Evolutionary conservation across 1,284 basidiomycete species (phyloP), one percentile per base, ranked within the genome.

Genomic region (Malassezia globosa): DNA sequence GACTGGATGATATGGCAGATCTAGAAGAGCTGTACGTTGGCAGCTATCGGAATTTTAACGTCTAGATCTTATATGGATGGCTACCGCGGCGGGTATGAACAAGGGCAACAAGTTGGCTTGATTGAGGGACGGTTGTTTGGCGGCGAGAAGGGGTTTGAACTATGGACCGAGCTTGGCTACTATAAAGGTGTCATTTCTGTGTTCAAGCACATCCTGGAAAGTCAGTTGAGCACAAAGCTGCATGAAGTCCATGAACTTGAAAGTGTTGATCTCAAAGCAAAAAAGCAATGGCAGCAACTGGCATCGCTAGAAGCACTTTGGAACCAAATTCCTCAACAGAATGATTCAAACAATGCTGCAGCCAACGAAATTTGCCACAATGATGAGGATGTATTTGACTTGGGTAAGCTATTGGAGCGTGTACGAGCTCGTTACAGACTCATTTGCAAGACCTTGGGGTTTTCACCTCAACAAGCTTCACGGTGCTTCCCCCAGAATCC

Each of bases 131-230:
- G 88, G n/a, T 82, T 83, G 3, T 76, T 95, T 4, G 92, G 90
- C 1, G 79, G 82, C 54, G 83, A 87, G 64, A 90, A 95, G 68
- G 87, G 86, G 0, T 95, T 83, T 72, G 87, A 92, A 73, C 81
- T 95, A 70, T 95, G 90, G 88, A 88, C 94, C 72, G 92, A 96
- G 72, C 78, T 96, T 5, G 89, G 85, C 2, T 95, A 83, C 68
- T 92, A 92, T 68, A 79, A 86, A 63, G 90, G 88, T 2, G 83
- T 84, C 64, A 85, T 87, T 3, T 57, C 64, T 44, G 78, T 82
- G 51, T 94, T 85, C 84, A 40, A 45, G 37, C 38, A 47, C 42
- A 5, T 46, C 40, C 42, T 44, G 43, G 33, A 42, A 7, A 8
- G 13, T 10, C 21, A 29, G 11, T 13, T 16, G 29, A 3, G 11